Conservation (phyloP, 306 rosid genomes). For the Cicer chorassanicum region DNA sequence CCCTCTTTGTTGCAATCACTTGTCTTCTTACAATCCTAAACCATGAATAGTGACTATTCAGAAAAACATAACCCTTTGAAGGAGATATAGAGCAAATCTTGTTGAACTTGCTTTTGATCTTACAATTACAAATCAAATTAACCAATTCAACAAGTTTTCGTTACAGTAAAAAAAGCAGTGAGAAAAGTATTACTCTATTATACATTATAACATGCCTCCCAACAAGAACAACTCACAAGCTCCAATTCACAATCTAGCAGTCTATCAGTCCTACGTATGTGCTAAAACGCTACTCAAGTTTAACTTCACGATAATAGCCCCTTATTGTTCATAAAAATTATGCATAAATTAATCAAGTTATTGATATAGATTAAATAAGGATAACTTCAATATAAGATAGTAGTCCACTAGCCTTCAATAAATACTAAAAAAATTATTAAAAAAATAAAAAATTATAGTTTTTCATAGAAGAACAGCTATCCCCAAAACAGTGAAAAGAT, state of each 20-base stretch:
- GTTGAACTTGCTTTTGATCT: conserved; percentile 18
- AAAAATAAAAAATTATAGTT: too few species aligned
- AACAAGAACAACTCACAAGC: conserved; percentile 9
- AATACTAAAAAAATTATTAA: neutral
- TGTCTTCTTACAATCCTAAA: conserved; percentile 62
- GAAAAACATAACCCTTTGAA: neutral
- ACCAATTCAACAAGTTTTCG: conserved; percentile 23
- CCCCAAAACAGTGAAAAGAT: conserved; percentile 3
- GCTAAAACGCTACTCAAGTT: neutral
- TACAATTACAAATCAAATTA: neutral
- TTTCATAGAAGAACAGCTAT: neutral
- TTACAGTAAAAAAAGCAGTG: neutral
- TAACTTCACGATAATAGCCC: conserved; percentile 5
- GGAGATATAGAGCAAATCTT: neutral
- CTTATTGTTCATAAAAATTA: neutral
- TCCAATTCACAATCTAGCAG: neutral
- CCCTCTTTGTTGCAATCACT: conserved; percentile 56
- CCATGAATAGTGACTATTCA: conserved; percentile 30
- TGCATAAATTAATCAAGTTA: neutral
- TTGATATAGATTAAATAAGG: conserved; percentile 19
- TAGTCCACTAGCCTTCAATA: conserved; percentile 9
- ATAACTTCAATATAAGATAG: conserved; percentile 25
- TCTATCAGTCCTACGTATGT: neutral
- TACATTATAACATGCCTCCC: neutral
- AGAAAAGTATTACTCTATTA: neutral